A percentile compares a stretch with the other conserved stretches of the same genome.
Conservation (phyloP, 495 filamentous ascomycete genomes). For the Neurospora tetrasperma region DNA sequence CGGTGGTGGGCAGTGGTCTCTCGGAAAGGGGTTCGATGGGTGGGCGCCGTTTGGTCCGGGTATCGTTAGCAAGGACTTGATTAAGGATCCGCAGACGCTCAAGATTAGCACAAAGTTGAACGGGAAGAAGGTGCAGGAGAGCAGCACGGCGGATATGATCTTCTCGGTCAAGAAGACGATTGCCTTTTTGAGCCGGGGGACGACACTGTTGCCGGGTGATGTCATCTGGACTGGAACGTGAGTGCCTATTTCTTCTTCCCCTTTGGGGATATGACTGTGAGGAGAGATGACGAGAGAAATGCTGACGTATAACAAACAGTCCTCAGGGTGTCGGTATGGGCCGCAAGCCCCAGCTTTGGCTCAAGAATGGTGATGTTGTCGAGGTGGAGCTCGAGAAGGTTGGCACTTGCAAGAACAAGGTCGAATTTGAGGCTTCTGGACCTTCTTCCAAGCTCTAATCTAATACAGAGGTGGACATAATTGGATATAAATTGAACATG, state of each 20-base stretch:
- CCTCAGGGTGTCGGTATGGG: conserved; percentile 76
- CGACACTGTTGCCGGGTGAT: conserved; percentile 69
- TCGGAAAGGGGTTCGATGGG: conserved; percentile 81
- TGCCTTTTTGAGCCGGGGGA: conserved; percentile 64
- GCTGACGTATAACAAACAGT: conserved; percentile 21
- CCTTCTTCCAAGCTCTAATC: conserved; percentile 43
- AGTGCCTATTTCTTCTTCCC: conserved; percentile 23
- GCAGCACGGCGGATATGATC: conserved; percentile 70
- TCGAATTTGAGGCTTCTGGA: conserved; percentile 48
- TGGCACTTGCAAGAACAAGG: conserved; percentile 59
- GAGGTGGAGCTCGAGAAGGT: conserved; percentile 64
- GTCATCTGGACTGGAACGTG: conserved; percentile 79
- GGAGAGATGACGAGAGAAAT: too few species aligned
- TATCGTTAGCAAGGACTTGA: conserved; percentile 57
- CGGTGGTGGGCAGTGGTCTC: conserved; percentile 69
- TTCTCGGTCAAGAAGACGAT: conserved; percentile 68
- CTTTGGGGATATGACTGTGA: too few species aligned
- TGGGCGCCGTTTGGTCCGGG: conserved; percentile 85
- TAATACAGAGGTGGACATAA: not conserved
- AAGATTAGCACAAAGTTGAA: conserved; percentile 62
- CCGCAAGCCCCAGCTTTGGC: conserved; percentile 60
- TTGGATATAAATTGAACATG: not conserved
- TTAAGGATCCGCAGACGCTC: conserved; percentile 59
- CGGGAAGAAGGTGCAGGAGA: conserved; percentile 61
- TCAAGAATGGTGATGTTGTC: conserved; percentile 71